Evolutionary conservation across 768 basidiomycete species (phyloP), one percentile per base, ranked within the genome.

Genomic region (Phaeotremella fagi): DNA sequence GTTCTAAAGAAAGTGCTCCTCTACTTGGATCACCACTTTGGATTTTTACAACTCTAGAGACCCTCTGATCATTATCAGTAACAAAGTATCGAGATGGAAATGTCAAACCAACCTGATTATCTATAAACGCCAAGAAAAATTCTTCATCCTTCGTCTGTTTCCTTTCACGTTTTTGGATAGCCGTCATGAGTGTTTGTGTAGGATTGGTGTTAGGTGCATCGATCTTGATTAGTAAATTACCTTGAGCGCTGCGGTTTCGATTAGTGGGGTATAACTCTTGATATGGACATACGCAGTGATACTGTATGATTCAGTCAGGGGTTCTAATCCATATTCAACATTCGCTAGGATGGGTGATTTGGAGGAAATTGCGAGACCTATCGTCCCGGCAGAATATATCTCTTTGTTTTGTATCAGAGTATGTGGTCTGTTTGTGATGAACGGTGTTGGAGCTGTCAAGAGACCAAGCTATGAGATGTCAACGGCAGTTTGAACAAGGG

Each of bases 11-110:
- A 26, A 75, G 48, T 0, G 68, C 71, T 4, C 73, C 73, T 48
- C 68, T 45, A 38, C 63, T 66, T 4, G 73, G 73, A 64, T 75
- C 73, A 3, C 73, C 73, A 43, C 64, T 65, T 23, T 73, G 48
- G 46, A 75, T 72, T 57, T 66, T 70, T 16, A 72, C 63, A 25
- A 68, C 63, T 44, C 59, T 45, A 11, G 54, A 41, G 14, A 63
- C 44, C 4, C 27, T 14, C 49, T 27, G 5, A 25, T 26, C 50
- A 25, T 2, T n/a, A 11, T 6, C 26, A 41, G 28, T 20, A 5
- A 20, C 15, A 23, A 26, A 31, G 35, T 5, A 45, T 42, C 7
- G 31, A 7, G 16, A 7, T 33, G 7, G 31, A 16, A 26, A 3
- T 15, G 14, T 9, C 11, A 7, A 26, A 42, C 27, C 50, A 27